A percentile compares a stretch with the other conserved stretches of the same genome.
These are phyloP conservation scores for Camellia granthamiana DNA, from an alignment of 148 eudicot species.

Conservation along the genomic window DNA sequence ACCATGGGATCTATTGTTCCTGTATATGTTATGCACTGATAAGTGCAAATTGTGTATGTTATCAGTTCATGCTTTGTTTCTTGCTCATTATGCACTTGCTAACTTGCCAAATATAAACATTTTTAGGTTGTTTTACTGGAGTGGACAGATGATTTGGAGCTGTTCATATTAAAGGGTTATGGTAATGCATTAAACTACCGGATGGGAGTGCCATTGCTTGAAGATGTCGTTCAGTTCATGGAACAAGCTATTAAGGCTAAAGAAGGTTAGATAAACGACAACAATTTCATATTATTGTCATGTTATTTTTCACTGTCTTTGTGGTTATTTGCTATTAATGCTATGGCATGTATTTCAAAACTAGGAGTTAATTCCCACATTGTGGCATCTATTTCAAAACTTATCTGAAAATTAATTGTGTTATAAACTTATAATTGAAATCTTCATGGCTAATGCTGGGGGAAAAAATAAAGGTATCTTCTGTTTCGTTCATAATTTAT, in stretches of 20 bases:
- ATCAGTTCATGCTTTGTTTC: neutral
- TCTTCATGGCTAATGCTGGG: neutral
- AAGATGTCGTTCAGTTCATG: constrained; percentile 87
- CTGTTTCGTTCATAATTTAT: neutral
- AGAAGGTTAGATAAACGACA: constrained; percentile 49
- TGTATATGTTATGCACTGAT: neutral
- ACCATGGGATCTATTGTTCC: neutral
- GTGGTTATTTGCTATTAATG: neutral
- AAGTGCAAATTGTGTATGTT: neutral
- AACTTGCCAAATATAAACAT: constrained; percentile 15
- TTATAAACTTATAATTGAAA: neutral
- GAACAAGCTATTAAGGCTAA: constrained; percentile 74
- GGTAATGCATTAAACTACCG: constrained; percentile 87
- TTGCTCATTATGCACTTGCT: neutral
- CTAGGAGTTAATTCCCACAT: neutral
- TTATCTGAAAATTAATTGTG: neutral
- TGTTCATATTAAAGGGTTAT: constrained; percentile 82
- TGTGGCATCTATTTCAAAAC: neutral
- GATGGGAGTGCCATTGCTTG: constrained; percentile 91
- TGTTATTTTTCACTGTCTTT: neutral
- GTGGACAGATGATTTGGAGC: constrained; percentile 94
- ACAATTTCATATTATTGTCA: neutral
- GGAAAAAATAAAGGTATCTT: neutral
- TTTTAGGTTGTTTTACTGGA: constrained; percentile 70
- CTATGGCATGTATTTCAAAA: neutral